Evolutionary conservation across 176 grass and related monocot species (phyloP).

Genomic region (Lolium perenne): DNA sequence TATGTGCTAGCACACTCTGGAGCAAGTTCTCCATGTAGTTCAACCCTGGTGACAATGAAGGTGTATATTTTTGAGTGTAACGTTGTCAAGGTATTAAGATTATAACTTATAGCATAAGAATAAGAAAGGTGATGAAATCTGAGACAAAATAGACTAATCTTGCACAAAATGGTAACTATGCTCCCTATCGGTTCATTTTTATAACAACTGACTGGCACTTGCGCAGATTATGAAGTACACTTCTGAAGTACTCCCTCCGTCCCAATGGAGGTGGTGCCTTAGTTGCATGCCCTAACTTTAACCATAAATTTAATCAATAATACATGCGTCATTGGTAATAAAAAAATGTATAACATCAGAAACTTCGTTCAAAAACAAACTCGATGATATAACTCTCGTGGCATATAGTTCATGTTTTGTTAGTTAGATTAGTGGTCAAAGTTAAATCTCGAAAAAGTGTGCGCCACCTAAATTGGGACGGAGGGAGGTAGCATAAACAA

Average conservation of each 20-base stretch:
- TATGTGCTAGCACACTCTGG: constrained; percentile 87
- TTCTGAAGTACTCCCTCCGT: not conserved
- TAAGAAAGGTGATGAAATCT: not conserved
- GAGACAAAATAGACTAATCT: not conserved
- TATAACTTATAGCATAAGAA: not conserved
- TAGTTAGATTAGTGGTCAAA: too few relatives aligned
- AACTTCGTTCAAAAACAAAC: too few relatives aligned
- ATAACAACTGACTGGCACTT: not conserved
- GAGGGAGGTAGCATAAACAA: not conserved
- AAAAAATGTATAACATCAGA: too few relatives aligned
- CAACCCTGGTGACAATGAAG: constrained; percentile 45
- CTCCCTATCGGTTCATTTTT: not conserved
- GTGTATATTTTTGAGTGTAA: not conserved
- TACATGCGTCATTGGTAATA: too few relatives aligned
- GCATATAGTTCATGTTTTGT: too few relatives aligned
- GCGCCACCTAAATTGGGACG: too few relatives aligned
- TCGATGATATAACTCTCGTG: too few relatives aligned
- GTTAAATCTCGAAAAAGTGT: too few relatives aligned
- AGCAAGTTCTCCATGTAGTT: constrained; percentile 78
- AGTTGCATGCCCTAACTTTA: too few relatives aligned
- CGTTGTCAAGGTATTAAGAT: not conserved
- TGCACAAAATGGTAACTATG: not conserved
- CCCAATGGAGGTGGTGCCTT: too few relatives aligned
- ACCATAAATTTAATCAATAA: too few relatives aligned
- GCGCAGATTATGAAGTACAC: not conserved